Evolutionary conservation across 495 filamentous ascomycete species (phyloP).

Genomic region (Lophiotrema nucula): DNA sequence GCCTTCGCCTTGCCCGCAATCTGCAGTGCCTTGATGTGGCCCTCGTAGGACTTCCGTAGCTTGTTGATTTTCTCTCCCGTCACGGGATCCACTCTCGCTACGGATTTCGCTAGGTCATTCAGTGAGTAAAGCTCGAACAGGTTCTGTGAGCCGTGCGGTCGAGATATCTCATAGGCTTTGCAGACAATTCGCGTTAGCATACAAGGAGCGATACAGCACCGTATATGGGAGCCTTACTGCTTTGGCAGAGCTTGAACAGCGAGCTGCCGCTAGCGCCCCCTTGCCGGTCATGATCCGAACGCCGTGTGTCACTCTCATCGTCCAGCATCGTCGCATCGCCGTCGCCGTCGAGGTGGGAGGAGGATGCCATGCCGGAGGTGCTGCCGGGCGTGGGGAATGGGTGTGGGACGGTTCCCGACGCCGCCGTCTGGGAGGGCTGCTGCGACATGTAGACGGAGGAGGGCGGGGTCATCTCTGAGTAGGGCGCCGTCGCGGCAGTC

Average conservation of each 20-base stretch:
- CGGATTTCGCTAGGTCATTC: slow-evolving; percentile 58
- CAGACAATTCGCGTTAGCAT: slow-evolving; percentile 31
- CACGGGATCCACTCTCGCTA: slow-evolving; percentile 62
- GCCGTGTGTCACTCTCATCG: slow-evolving; percentile 23
- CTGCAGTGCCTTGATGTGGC: slow-evolving; percentile 61
- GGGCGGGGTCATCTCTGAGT: slow-evolving; percentile 40
- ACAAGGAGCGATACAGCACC: slow-evolving; percentile 27
- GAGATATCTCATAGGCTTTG: slow-evolving; percentile 44
- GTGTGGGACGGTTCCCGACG: slow-evolving; percentile 31
- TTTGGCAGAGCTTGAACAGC: slow-evolving; percentile 41
- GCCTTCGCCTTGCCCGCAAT: slow-evolving; percentile 64
- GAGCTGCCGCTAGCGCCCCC: slow-evolving; percentile 21
- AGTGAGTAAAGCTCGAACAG: slow-evolving; percentile 64
- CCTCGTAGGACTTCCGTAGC: slow-evolving; percentile 72
- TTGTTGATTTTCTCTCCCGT: slow-evolving; percentile 73
- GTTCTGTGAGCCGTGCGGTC: slow-evolving; percentile 61
- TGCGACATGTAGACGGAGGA: slow-evolving; percentile 33
- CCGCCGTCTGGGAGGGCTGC: slow-evolving; percentile 32
- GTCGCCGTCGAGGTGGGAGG: slow-evolving; percentile 39
- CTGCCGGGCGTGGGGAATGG: slow-evolving; percentile 48
- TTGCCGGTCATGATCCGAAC: slow-evolving; percentile 45
- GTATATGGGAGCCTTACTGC: slow-evolving; percentile 41
- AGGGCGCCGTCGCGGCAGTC: slow-evolving; percentile 34
- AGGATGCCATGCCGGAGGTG: slow-evolving; percentile 36
- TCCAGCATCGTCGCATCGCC: slow-evolving; percentile 42